Percentiles rank a stretch among this genome's conserved stretches.
Conservation (phyloP, 164 flowering plant genomes). For the Protea cynaroides region DNA sequence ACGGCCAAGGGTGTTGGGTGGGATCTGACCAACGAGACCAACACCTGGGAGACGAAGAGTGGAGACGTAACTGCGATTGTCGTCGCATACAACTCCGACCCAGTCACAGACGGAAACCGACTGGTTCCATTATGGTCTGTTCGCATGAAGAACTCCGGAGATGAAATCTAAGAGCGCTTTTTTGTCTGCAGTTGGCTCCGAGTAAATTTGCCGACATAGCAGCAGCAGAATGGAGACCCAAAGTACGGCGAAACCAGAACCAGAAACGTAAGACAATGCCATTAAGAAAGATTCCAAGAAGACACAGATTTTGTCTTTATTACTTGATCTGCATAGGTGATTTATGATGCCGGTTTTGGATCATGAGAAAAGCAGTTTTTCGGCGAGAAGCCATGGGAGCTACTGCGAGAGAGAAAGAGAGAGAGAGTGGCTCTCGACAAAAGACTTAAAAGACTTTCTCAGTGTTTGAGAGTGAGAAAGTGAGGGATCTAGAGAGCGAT, state of each 20-base stretch:
- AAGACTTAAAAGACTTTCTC: too few species aligned
- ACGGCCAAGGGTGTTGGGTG: conserved; percentile 49
- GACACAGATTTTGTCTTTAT: not conserved
- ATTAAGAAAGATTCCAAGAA: conserved; percentile 13
- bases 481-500: conserved; percentile 8
- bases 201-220: conserved; percentile 18
- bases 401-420: too few species aligned
- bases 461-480: not conserved
- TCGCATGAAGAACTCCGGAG: conserved; percentile 38
- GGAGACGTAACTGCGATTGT: conserved; percentile 29
- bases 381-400: conserved; percentile 23
- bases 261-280: conserved; percentile 23
- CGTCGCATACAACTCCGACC: conserved; percentile 72
- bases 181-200: conserved; percentile 67
- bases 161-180: conserved; percentile 69
- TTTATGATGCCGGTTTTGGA: conserved; percentile 4
- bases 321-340: conserved; percentile 3
- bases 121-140: conserved; percentile 59
- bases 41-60: conserved; percentile 74
- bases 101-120: conserved; percentile 64
- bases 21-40: conserved; percentile 71
- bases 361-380: conserved; percentile 11
- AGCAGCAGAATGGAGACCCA: conserved; percentile 5
- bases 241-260: conserved; percentile 6
- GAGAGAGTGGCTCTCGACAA: too few species aligned